Evolutionary conservation across 305 asterid species (phyloP).

Genomic region (Solanum aculeatissimum): DNA sequence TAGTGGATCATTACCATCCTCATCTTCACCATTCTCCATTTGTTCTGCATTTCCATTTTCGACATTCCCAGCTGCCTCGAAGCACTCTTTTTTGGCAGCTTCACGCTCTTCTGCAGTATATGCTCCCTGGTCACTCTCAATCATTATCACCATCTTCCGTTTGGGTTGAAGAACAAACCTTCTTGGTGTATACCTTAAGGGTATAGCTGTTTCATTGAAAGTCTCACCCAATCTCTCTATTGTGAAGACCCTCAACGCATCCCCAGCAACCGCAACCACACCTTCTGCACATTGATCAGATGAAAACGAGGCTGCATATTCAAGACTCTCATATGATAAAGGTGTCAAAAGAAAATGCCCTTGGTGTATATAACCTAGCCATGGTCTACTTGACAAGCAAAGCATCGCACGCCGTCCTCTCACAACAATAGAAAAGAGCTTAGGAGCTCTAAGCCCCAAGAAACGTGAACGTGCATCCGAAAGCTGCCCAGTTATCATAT

Average conservation of each 20-base stretch:
- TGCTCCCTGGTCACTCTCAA: slow-evolving; percentile 98
- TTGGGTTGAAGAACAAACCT: slow-evolving; percentile 86
- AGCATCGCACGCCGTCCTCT: slow-evolving; percentile 96
- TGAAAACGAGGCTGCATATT: slow-evolving; percentile 95
- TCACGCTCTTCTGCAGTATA: slow-evolving; percentile 95
- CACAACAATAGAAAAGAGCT: slow-evolving; percentile 71
- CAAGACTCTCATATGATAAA: slow-evolving; percentile 89
- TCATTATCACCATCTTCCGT: slow-evolving; percentile 65
- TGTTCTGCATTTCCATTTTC: slow-evolving; percentile 69
- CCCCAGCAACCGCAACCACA: slow-evolving; percentile 97
- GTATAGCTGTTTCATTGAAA: slow-evolving; percentile 80
- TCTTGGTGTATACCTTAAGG: slow-evolving; percentile 95
- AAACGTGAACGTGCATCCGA: slow-evolving; percentile 98
- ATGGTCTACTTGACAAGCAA: slow-evolving; percentile 96
- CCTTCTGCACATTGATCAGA: slow-evolving; percentile 99
- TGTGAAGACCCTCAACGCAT: slow-evolving; percentile 92
- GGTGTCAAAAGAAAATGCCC: slow-evolving; percentile 98
- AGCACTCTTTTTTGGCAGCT: slow-evolving; percentile 73
- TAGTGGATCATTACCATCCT: slow-evolving; percentile 64
- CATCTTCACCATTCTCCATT: slow-evolving; percentile 80
- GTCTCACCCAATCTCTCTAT: slow-evolving; percentile 96
- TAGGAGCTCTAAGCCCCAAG: slow-evolving; percentile 93
- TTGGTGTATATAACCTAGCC: slow-evolving; percentile 99
- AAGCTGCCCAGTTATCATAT: slow-evolving; percentile 96
- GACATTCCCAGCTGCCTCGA: slow-evolving; percentile 66